Percentiles rank a stretch among this genome's conserved stretches.
These are phyloP conservation scores for Lonicera japonica DNA, from an alignment of 129 eudicot genomes.

Conservation along the genomic window DNA sequence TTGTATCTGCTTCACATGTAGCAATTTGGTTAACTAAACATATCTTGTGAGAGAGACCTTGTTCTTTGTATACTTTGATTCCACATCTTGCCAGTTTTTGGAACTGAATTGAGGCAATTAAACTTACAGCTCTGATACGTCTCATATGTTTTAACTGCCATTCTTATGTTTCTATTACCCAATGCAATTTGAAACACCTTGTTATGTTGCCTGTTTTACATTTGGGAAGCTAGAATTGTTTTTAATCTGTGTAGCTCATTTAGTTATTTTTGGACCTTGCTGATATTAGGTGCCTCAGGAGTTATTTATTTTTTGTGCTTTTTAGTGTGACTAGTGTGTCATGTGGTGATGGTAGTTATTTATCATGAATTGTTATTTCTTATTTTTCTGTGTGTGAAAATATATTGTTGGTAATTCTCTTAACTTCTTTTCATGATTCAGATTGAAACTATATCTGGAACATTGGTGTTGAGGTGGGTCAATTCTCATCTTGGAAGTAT, in stretches of 20 bases:
- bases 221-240: neutral
- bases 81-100: too few species aligned
- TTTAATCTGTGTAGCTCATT: too few species aligned
- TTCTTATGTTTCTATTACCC: neutral
- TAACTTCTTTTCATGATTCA: constrained; percentile 16
- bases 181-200: neutral
- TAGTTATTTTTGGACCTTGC: too few species aligned
- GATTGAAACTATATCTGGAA: constrained; percentile 93
- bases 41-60: too few species aligned
- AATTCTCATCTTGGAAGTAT: constrained; percentile 86
- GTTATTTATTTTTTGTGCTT: neutral
- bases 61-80: too few species aligned
- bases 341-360: neutral
- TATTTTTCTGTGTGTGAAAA: neutral
- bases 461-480: constrained; percentile 94
- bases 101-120: neutral
- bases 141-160: neutral
- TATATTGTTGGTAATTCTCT: neutral
- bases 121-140: neutral
- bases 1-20: too few species aligned
- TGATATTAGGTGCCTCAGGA: neutral
- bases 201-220: neutral
- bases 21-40: too few species aligned
- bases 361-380: neutral
- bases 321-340: neutral